A percentile compares a stretch with the other conserved stretches of the same genome.
These are phyloP conservation scores for Colletotrichum karsti DNA, from an alignment of 2,329 filamentous ascomycete species.

Conservation along the genomic window DNA sequence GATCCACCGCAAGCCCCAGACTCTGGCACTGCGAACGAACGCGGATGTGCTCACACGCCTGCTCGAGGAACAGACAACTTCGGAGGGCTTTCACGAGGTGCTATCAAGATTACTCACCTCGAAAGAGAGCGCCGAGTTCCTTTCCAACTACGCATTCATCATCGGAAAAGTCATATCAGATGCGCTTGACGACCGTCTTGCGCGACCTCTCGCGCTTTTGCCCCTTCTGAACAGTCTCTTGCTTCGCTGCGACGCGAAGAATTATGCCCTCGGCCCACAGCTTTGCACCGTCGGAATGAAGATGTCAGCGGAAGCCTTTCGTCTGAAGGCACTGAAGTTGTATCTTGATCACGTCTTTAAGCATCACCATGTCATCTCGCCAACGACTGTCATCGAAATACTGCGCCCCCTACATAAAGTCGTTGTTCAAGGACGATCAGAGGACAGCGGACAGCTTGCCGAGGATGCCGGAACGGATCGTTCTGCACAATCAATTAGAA, in stretches of 20 bases:
- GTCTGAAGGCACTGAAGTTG: background rate
- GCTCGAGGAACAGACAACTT: background rate
- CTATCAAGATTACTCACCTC: background rate
- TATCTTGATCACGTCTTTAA: conserved; percentile 18
- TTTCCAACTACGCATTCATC: background rate
- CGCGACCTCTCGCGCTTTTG: conserved; percentile 36
- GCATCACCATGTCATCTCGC: conserved; percentile 1
- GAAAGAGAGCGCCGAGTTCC: background rate
- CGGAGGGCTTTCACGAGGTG: background rate
- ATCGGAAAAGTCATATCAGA: background rate
- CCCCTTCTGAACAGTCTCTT: conserved; percentile 51
- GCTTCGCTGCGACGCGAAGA: conserved; percentile 39
- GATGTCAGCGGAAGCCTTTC: conserved; percentile 37
- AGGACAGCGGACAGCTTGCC: no score
- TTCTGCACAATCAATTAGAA: background rate
- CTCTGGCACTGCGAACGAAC: background rate
- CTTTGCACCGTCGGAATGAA: conserved; percentile 41
- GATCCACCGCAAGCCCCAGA: conserved; percentile 33
- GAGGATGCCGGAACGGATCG: background rate
- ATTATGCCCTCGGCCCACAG: conserved; percentile 33
- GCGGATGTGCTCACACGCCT: background rate
- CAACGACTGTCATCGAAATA: background rate
- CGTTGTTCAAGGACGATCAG: background rate
- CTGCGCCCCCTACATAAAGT: background rate
- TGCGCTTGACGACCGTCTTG: background rate